A percentile compares a stretch with the other conserved stretches of the same genome.
Conservation (phyloP, 305 asterid species). For the Fraxinus sp. region DNA sequence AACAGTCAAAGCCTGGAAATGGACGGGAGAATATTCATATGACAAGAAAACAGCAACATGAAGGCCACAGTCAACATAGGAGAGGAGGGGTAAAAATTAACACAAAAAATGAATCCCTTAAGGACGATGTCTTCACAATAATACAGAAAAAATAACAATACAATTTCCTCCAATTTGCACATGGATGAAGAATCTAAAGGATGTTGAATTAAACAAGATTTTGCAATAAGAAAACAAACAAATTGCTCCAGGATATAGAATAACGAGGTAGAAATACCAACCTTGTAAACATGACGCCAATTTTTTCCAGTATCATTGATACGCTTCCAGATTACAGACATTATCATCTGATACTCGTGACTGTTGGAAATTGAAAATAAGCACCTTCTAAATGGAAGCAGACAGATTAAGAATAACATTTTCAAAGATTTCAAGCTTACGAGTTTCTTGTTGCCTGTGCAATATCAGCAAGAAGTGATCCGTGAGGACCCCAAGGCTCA, state of each 20-base stretch:
- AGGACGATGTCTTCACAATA: neutral
- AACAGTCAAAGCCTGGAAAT: constrained; percentile 79
- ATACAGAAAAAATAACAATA: neutral
- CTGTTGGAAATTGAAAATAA: constrained; percentile 42
- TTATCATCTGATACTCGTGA: constrained; percentile 91
- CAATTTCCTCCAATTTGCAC: neutral
- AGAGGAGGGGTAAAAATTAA: constrained; percentile 19
- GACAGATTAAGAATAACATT: constrained; percentile 6
- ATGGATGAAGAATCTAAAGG: neutral
- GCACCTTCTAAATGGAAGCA: constrained; percentile 22
- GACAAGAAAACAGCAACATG: constrained; percentile 14
- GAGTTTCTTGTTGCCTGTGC: constrained; percentile 88
- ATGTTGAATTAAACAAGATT: neutral
- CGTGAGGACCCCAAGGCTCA: constrained; percentile 99
- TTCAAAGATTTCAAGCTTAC: constrained; percentile 41
- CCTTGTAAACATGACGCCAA: constrained; percentile 98
- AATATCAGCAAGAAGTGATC: constrained; percentile 88
- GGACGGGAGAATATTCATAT: constrained; percentile 9
- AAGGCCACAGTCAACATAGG: constrained; percentile 8
- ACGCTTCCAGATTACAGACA: constrained; percentile 94
- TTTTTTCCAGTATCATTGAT: constrained; percentile 84
- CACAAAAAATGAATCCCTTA: neutral
- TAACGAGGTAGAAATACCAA: constrained; percentile 26
- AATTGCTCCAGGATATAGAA: neutral
- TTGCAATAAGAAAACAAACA: neutral